These are phyloP conservation scores for Pyrenophora graminea DNA, from an alignment of 2,329 filamentous ascomycete genomes.

Conservation along the genomic window DNA sequence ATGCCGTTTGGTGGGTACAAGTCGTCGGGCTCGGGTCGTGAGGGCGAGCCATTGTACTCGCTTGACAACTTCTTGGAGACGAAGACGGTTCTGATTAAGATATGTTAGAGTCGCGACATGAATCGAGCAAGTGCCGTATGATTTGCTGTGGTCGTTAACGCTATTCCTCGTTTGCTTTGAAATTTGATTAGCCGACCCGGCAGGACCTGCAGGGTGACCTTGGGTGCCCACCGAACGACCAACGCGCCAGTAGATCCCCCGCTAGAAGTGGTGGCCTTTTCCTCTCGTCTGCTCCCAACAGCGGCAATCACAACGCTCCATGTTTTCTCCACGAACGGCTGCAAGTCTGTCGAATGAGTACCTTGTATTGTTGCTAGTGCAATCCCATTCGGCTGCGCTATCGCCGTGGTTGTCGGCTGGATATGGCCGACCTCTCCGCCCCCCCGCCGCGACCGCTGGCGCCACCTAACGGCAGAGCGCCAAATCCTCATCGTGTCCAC, in stretches of 20 bases:
- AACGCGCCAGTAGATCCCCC: conserved; percentile 16
- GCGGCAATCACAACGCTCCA: conserved; percentile 16
- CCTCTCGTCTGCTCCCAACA: conserved; percentile 10
- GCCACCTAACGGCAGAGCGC: conserved; percentile 27
- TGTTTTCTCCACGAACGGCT: conserved; percentile 17
- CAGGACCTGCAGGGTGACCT: conserved; percentile 16
- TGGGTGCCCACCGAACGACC: conserved; percentile 4
- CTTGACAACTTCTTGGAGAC: conserved; percentile 43
- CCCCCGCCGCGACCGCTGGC: conserved; percentile 21
- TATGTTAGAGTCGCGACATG: conserved; percentile 18
- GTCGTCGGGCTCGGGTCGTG: conserved; percentile 41
- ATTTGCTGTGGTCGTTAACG: conserved; percentile 5
- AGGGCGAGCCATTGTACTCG: conserved; percentile 38
- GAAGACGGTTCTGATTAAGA: conserved; percentile 41
- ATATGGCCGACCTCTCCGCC: conserved; percentile 35
- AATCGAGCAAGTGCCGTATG: conserved; percentile 5
- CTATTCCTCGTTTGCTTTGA: conserved; percentile 13
- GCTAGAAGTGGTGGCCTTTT: conserved; percentile 15
- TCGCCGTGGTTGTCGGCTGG: conserved; percentile 16
- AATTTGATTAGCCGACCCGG: conserved; percentile 20
- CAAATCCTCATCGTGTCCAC: conserved; percentile 42
- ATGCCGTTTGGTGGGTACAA: conserved; percentile 52
- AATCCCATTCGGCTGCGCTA: conserved; percentile 7
- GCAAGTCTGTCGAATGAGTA: conserved; percentile 27
- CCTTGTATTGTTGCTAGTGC: conserved; percentile 14